phyloP scores from a whole-genome alignment of 495 filamentous ascomycete species.

The Tuber melanosporum region DNA sequence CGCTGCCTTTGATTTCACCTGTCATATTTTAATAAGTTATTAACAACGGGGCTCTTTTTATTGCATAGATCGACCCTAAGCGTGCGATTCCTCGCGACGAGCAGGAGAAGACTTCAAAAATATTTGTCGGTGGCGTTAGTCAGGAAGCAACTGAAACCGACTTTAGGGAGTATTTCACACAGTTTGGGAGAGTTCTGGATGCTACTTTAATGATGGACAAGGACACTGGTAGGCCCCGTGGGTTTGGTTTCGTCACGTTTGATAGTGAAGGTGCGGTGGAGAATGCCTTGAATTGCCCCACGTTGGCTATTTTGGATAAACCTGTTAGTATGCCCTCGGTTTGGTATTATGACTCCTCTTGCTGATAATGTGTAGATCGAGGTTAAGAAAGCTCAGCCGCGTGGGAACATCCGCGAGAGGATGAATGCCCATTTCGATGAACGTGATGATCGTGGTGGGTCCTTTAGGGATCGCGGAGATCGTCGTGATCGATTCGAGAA shows the following conservation, averaged over 20 bases:
- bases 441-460: constrained; percentile 62
- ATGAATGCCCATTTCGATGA: constrained; percentile 48
- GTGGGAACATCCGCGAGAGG: constrained; percentile 80
- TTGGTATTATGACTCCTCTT: not conserved
- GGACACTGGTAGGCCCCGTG: constrained; percentile 88
- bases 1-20: constrained; percentile 14
- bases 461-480: constrained; percentile 48
- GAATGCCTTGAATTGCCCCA: constrained; percentile 67
- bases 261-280: constrained; percentile 94
- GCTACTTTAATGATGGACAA: constrained; percentile 99
- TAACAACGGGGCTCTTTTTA: constrained; percentile 4
- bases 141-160: constrained; percentile 94
- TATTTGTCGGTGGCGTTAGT: constrained; percentile 95
- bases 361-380: constrained; percentile 55
- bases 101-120: constrained; percentile 95
- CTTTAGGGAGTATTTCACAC: constrained; percentile 92
- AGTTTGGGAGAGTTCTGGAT: constrained; percentile 92
- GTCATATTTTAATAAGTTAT: constrained; percentile 6
- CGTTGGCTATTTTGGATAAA: constrained; percentile 86
- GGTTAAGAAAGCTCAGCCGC: constrained; percentile 94
- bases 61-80: constrained; percentile 83
- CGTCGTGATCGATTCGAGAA: constrained; percentile 49
- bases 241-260: constrained; percentile 98
- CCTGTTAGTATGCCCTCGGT: constrained; percentile 44
- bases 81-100: constrained; percentile 95